These are phyloP conservation scores for Apiotrichum akiyoshidainum DNA, from an alignment of 1,284 basidiomycete species.

Conservation along the genomic window DNA sequence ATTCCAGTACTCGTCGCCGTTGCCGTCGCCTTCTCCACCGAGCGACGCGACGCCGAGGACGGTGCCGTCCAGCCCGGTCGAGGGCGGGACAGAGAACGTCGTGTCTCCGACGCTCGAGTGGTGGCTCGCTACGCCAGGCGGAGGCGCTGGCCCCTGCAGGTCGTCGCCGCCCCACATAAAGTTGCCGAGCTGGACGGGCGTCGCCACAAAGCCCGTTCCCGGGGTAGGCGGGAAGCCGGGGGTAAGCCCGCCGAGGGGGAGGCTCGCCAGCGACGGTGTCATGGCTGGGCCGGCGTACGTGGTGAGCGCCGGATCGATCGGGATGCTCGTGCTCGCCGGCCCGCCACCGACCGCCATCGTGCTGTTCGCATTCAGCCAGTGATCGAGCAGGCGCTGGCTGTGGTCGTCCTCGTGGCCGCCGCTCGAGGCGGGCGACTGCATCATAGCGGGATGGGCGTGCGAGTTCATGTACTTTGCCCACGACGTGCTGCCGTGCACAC, in stretches of 20 bases:
- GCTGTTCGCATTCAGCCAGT: constrained; percentile 48
- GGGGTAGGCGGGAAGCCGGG: not conserved
- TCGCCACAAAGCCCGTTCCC: not conserved
- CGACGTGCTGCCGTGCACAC: not conserved
- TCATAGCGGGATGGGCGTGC: constrained; percentile 7
- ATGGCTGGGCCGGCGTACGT: not conserved
- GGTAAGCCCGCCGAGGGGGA: not conserved
- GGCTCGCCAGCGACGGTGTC: not conserved
- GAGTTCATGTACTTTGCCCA: constrained; percentile 15
- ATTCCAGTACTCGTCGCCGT: constrained; percentile 51
- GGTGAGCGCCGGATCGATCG: constrained; percentile 2
- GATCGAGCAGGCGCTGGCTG: constrained; percentile 48
- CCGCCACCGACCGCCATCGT: constrained; percentile 36
- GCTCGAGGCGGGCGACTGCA: constrained; percentile 18
- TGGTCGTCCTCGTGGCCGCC: constrained; percentile 47
- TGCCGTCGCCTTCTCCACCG: constrained; percentile 13
- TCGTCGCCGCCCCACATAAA: constrained; percentile 6
- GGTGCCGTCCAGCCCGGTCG: constrained; percentile 17
- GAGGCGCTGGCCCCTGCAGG: not conserved
- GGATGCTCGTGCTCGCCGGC: constrained; percentile 6
- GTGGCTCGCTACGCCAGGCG: not conserved
- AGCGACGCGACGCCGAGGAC: constrained; percentile 9
- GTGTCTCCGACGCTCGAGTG: constrained; percentile 3
- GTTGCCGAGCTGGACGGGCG: constrained; percentile 2
- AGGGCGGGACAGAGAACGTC: constrained; percentile 1